phyloP scores from a whole-genome alignment of 768 basidiomycete species.

The Paxillus rubicundulus region DNA sequence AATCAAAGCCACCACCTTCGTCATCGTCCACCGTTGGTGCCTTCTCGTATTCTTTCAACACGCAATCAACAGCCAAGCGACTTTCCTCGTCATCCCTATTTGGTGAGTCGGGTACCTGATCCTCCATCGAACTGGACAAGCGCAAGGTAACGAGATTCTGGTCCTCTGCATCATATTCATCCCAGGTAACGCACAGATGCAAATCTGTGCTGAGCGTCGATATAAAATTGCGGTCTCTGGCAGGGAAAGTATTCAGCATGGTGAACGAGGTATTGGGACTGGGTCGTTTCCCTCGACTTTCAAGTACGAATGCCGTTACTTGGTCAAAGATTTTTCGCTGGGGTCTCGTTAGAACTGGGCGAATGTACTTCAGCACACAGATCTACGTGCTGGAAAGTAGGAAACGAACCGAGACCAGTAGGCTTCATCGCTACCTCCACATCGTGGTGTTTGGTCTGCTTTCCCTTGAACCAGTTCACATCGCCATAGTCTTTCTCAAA shows the following conservation, averaged over 20 bases:
- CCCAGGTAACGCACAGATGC: conserved; percentile 80
- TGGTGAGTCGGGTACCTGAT: conserved; percentile 30
- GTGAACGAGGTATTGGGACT: conserved; percentile 43
- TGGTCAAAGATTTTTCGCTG: conserved; percentile 79
- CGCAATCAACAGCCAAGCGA: conserved; percentile 69
- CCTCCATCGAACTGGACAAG: conserved; percentile 47
- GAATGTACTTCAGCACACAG: background rate
- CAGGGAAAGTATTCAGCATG: conserved; percentile 77
- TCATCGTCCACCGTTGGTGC: conserved; percentile 74
- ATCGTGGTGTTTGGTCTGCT: conserved; percentile 68
- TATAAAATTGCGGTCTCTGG: conserved; percentile 80
- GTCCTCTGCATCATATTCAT: conserved; percentile 86
- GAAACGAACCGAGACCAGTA: conserved; percentile 59
- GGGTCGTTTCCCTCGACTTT: conserved; percentile 34
- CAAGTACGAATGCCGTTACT: conserved; percentile 73
- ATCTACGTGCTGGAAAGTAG: background rate
- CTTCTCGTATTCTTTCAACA: conserved; percentile 84
- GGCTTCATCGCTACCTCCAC: conserved; percentile 52
- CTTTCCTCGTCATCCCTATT: conserved; percentile 65
- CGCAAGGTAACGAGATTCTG: conserved; percentile 73
- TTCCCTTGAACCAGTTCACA: conserved; percentile 90
- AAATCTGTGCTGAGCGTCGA: conserved; percentile 71
- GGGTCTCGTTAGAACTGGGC: conserved; percentile 60
- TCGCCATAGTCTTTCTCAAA: conserved; percentile 93
- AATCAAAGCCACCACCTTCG: conserved; percentile 74